Conservation (phyloP, 2,329 filamentous ascomycete genomes). For the Stagonosporopsis cucurbitacearum region DNA sequence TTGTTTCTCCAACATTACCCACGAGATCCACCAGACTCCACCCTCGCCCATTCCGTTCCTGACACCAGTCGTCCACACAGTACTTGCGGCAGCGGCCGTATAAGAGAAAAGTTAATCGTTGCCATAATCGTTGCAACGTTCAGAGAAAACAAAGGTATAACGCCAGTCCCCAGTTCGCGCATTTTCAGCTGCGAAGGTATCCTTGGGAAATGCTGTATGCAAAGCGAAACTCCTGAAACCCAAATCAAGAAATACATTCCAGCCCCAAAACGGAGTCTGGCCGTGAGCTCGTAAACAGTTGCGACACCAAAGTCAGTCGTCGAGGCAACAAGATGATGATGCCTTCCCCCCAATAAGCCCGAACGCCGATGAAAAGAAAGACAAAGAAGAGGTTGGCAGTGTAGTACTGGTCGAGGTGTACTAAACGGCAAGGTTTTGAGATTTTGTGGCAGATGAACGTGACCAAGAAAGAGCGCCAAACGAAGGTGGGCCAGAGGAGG, state of each 20-base stretch:
- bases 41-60: neutral
- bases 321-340: slow-evolving; percentile 22
- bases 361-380: slow-evolving; percentile 25
- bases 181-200: slow-evolving; percentile 40
- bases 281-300: slow-evolving; percentile 26
- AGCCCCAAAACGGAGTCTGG: slow-evolving; percentile 13
- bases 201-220: slow-evolving; percentile 37
- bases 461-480: slow-evolving; percentile 10
- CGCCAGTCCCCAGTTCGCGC: slow-evolving; percentile 41
- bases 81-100: neutral
- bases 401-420: slow-evolving; percentile 14
- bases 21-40: slow-evolving; percentile 21
- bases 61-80: slow-evolving; percentile 5
- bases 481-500: neutral
- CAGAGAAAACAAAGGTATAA: slow-evolving; percentile 24
- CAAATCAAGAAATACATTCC: slow-evolving; percentile 15
- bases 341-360: slow-evolving; percentile 17
- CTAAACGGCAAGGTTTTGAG: slow-evolving; percentile 10
- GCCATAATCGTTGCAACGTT: slow-evolving; percentile 18
- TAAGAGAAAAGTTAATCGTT: slow-evolving; percentile 11
- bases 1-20: slow-evolving; percentile 26
- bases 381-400: slow-evolving; percentile 11
- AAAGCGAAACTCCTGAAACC: slow-evolving; percentile 32
- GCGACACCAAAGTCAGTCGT: slow-evolving; percentile 10
- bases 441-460: slow-evolving; percentile 13